Evolutionary conservation across 164 flowering plant species (phyloP), one percentile per base, ranked within the genome.

Genomic region (Nymphaea colorata): DNA sequence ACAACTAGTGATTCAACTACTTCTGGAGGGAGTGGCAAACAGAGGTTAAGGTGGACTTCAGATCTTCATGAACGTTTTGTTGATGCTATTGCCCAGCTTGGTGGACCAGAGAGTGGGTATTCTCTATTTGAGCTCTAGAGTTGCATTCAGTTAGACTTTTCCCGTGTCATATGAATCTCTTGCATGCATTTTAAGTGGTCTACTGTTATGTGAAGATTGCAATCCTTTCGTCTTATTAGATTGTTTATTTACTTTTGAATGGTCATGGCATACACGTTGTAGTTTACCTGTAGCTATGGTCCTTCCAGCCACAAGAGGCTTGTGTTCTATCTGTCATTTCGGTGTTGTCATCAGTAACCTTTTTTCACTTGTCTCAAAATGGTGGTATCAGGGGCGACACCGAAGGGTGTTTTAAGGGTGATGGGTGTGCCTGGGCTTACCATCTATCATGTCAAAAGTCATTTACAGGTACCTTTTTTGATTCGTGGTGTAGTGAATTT

Each of bases 41-140:
- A 84, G 64, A 77, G 90, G 12, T 70, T 86, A 71, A 79, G 90
- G 6, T 86, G 90, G 90, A 86, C 86, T 55, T 72, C 86, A 25
- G 87, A 86, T 70, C 85, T 86, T 66, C 90, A 86, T 75, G 86
- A 86, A 41, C 82, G 90, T 43, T 86, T 86, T 77, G 87, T 84
- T 44, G 87, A 86, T 69, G 90, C 90, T 36, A 86, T 86, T 66
- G 72, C 87, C 0, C 90, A 86, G 66, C 90, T 86, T 4, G 90
- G 90, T 65, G 90, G 90, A 81, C 90, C 90, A 74, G 90, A 86
- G 71, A 80, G 87, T 86, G 85, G 82, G 87, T 86, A 79, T 77
- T 71, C 78, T 73, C 67, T 63, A 68, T 76, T 70, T 4, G 57
- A 51, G 57, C 14, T 51, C 4, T 4, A 51, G 14, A 10, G 70